Evolutionary conservation across 371 early-diverging fungal species (phyloP).

Genomic region (Mucor indicus): DNA sequence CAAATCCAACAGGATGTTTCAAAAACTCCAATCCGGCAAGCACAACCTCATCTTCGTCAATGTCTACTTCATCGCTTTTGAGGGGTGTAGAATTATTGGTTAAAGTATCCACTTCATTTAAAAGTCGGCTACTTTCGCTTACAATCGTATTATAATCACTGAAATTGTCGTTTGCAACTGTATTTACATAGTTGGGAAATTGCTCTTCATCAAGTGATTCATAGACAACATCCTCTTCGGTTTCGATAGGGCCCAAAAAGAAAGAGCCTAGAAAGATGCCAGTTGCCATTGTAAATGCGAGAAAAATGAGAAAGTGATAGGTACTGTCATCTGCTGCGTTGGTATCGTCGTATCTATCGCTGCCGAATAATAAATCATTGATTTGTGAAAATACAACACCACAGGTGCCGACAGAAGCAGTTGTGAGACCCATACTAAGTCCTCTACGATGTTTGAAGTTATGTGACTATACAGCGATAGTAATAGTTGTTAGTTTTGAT

Average conservation of each 20-base stretch:
- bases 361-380: slow-evolving; percentile 35
- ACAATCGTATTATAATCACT: too few species aligned
- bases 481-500: too few species aligned
- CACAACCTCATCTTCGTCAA: too few species aligned
- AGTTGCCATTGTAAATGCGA: slow-evolving; percentile 21
- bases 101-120: not conserved
- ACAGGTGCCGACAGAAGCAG: slow-evolving; percentile 36
- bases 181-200: too few species aligned
- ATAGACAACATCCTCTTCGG: not conserved
- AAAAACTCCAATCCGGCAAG: slow-evolving; percentile 30
- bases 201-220: slow-evolving; percentile 5
- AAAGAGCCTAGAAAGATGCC: slow-evolving; percentile 34
- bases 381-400: slow-evolving; percentile 47
- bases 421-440: slow-evolving; percentile 41
- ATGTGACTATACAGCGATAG: slow-evolving; percentile 18
- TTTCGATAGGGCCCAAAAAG: slow-evolving; percentile 24
- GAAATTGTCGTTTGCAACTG: too few species aligned
- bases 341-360: slow-evolving; percentile 4
- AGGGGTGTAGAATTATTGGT: too few species aligned
- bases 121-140: slow-evolving; percentile 1
- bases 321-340: slow-evolving; percentile 20
- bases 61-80: too few species aligned
- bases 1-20: slow-evolving; percentile 31
- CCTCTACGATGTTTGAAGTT: slow-evolving; percentile 44
- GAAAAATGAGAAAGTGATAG: slow-evolving; percentile 35